phyloP scores from a whole-genome alignment of 305 asterid species.

The Fraxinus baroniana region DNA sequence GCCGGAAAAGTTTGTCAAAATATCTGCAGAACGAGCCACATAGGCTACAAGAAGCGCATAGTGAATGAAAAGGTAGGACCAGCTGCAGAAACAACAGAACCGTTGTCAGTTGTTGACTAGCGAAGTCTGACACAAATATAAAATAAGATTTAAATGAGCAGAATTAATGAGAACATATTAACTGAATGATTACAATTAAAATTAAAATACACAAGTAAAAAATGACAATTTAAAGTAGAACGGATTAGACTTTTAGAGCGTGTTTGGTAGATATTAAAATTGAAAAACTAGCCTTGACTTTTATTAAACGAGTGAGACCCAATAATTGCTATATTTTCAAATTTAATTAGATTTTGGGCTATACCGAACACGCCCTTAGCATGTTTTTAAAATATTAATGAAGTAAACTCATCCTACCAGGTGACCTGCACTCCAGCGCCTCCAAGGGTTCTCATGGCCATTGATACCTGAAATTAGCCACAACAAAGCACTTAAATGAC shows the following conservation, averaged over 20 bases:
- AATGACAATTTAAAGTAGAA: neutral
- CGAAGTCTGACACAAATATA: slow-evolving; percentile 13
- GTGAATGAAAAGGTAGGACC: slow-evolving; percentile 91
- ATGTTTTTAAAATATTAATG: neutral
- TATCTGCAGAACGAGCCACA: slow-evolving; percentile 92
- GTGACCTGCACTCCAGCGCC: slow-evolving; percentile 75
- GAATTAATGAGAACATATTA: neutral
- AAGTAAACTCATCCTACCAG: slow-evolving; percentile 51
- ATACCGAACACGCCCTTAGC: too few species aligned
- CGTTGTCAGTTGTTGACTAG: slow-evolving; percentile 14
- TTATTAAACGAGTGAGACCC: too few species aligned
- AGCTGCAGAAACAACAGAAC: slow-evolving; percentile 56
- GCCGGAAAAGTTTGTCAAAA: slow-evolving; percentile 72
- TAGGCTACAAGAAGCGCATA: slow-evolving; percentile 94
- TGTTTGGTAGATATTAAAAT: too few species aligned
- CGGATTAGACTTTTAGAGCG: neutral
- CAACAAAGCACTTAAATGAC: slow-evolving; percentile 10
- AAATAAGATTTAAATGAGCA: neutral
- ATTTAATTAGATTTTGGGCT: too few species aligned
- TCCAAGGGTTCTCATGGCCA: slow-evolving; percentile 90
- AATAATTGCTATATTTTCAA: too few species aligned
- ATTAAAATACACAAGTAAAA: neutral
- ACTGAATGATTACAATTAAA: neutral
- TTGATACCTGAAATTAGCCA: slow-evolving; percentile 68
- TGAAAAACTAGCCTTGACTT: too few species aligned